Evolutionary conservation across 2,329 filamentous ascomycete species (phyloP).

Genomic region (Xylariaceae sp.): DNA sequence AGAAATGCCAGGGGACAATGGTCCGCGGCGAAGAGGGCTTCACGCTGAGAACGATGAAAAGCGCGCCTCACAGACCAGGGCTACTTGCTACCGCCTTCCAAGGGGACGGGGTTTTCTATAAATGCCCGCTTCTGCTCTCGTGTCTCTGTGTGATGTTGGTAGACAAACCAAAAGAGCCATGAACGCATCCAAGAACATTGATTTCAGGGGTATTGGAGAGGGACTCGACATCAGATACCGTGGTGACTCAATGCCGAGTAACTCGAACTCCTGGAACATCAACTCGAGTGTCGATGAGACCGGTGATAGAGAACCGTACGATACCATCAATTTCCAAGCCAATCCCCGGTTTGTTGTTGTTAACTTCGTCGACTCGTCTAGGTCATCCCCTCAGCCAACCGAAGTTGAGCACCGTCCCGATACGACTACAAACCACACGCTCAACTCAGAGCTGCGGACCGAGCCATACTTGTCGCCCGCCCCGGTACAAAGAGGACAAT

Average conservation of each 20-base stretch:
- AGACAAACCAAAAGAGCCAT: constrained; percentile 10
- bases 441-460: neutral
- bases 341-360: neutral
- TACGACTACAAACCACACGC: neutral
- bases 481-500: neutral
- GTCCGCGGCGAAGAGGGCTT: no score
- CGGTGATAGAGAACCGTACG: constrained; percentile 18
- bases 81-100: no score
- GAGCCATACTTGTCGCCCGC: neutral
- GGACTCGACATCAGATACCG: constrained; percentile 13
- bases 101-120: no score
- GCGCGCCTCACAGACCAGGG: no score
- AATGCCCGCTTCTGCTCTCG: neutral
- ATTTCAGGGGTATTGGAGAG: constrained; percentile 25
- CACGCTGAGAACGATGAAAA: no score
- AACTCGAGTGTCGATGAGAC: constrained; percentile 18
- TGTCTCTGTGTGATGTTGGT: neutral
- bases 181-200: constrained; percentile 19
- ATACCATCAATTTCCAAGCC: neutral
- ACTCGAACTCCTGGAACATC: constrained; percentile 19
- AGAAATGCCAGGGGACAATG: no score
- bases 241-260: constrained; percentile 19
- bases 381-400: neutral
- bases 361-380: constrained; percentile 1
- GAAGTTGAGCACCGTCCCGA: neutral